Evolutionary conservation across 495 filamentous ascomycete species (phyloP), one percentile per base, ranked within the genome.

Genomic region (Penicillium coffeae): DNA sequence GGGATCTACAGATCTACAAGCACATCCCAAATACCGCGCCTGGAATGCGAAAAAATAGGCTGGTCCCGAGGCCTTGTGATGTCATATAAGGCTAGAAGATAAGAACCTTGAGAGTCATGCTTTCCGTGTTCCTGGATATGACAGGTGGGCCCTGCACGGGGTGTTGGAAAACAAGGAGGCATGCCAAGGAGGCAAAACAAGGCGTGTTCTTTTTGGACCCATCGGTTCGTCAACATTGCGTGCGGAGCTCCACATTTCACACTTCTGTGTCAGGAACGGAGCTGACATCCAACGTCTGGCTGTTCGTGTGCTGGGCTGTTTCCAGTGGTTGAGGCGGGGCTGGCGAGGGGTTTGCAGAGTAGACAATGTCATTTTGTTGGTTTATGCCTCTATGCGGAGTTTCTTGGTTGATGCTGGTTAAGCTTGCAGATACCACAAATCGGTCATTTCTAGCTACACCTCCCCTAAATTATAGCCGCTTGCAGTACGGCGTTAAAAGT

Each of bases 101-200:
- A 30, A 30, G 25, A 30, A 30, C 25, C 25, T 10, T 30, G 25
- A 30, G n/a, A 4, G 25, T 10, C 4, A 30, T 30, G 10, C 10
- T 10, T 30, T 30, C 10, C 25, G 10, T 30, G 25, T 30, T 30
- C 25, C 25, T 30, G 25, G 25, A 10, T 5, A 4, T 30, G 25
- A 30, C 25, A 30, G 25, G 4, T 10, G 25, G 25, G 25, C n/a
- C n/a, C n/a, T n/a, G n/a, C n/a, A n/a, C n/a, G n/a, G n/a, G n/a
- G n/a, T n/a, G n/a, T n/a, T n/a, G n/a, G n/a, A n/a, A n/a, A 30
- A 30, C 25, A 10, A 5, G 4, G 25, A 30, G 8, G 7, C 14
- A 21, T 43, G 41, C 41, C 41, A 43, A 43, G 41, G 32, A 19
- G 9, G n/a, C 7, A 19, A 43, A 43, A 15, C 41, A 32, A 43